Conservation (phyloP, 106 monocot genomes). For the Agapanthus africanus region DNA sequence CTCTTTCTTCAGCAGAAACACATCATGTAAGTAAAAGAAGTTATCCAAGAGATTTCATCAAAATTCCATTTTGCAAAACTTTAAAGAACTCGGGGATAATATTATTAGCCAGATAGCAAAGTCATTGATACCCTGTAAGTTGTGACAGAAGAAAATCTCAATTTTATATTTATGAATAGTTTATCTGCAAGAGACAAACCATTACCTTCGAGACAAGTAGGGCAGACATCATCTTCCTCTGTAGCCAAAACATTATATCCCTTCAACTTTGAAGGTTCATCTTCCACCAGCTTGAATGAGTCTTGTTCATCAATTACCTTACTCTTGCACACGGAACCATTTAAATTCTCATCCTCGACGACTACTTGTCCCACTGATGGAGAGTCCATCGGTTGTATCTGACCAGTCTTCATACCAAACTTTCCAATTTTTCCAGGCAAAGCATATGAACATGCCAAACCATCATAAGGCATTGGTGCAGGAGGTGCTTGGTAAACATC, state of each 20-base stretch:
- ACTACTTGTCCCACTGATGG: background rate
- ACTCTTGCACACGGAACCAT: background rate
- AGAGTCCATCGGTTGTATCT: background rate
- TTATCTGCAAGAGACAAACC: background rate
- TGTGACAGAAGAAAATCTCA: background rate
- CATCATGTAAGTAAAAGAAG: too few relatives aligned
- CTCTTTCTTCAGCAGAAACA: too few relatives aligned
- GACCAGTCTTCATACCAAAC: slow-evolving; percentile 3
- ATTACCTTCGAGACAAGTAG: slow-evolving; percentile 12
- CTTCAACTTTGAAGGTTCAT: background rate
- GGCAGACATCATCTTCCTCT: slow-evolving; percentile 12
- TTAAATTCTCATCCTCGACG: background rate
- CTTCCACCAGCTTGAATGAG: background rate
- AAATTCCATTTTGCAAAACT: background rate
- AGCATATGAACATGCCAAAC: background rate
- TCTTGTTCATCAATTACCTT: background rate
- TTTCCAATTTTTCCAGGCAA: background rate
- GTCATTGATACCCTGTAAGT: background rate
- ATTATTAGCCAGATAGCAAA: background rate
- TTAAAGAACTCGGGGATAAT: background rate
- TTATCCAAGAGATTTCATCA: background rate
- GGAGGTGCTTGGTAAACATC: background rate
- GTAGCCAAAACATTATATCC: slow-evolving; percentile 1
- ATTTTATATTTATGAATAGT: background rate
- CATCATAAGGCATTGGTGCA: background rate